Evolutionary conservation across 805 yeast genomes (phyloP).

Genomic region (Kodamaea nitidulidarum): DNA sequence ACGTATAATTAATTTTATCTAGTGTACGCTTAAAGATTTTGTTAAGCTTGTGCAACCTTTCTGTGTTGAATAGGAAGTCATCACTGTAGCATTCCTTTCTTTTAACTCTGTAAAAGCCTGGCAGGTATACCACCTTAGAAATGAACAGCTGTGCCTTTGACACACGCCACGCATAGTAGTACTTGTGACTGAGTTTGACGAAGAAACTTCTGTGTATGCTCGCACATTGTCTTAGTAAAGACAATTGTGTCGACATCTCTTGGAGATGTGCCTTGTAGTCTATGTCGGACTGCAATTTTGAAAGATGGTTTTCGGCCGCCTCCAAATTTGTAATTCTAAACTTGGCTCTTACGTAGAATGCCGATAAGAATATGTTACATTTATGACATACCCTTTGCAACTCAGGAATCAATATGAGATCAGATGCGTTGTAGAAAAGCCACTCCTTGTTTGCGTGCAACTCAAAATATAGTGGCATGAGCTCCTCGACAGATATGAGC

Average conservation of each 20-base stretch:
- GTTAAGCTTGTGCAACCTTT: slow-evolving; percentile 1
- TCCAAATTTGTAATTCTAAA: slow-evolving; percentile 7
- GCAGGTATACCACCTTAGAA: slow-evolving; percentile 19
- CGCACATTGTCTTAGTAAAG: slow-evolving; percentile 1
- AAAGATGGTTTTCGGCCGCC: slow-evolving; percentile 15
- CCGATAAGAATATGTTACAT: slow-evolving; percentile 12
- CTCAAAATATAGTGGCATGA: slow-evolving; percentile 15
- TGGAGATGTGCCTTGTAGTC: slow-evolving; percentile 16
- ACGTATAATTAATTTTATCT: slow-evolving; percentile 10
- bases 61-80: slow-evolving; percentile 11
- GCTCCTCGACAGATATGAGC: slow-evolving; percentile 17
- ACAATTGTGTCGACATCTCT: slow-evolving; percentile 1
- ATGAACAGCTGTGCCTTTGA: slow-evolving; percentile 51
- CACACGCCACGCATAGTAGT: slow-evolving; percentile 67
- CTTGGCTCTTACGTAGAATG: slow-evolving; percentile 9
- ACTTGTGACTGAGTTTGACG: slow-evolving; percentile 47
- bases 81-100: slow-evolving; percentile 4
- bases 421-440: slow-evolving; percentile 15
- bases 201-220: slow-evolving; percentile 9
- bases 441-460: slow-evolving; percentile 11
- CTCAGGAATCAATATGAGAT: slow-evolving; percentile 17
- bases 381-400: slow-evolving; percentile 19
- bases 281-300: slow-evolving; percentile 13
- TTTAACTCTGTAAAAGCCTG: slow-evolving; percentile 20
- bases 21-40: slow-evolving; percentile 21